A percentile compares a stretch with the other conserved stretches of the same genome.
phyloP scores from a whole-genome alignment of 2,329 filamentous ascomycete species.

The Fusarium zealandicum region DNA sequence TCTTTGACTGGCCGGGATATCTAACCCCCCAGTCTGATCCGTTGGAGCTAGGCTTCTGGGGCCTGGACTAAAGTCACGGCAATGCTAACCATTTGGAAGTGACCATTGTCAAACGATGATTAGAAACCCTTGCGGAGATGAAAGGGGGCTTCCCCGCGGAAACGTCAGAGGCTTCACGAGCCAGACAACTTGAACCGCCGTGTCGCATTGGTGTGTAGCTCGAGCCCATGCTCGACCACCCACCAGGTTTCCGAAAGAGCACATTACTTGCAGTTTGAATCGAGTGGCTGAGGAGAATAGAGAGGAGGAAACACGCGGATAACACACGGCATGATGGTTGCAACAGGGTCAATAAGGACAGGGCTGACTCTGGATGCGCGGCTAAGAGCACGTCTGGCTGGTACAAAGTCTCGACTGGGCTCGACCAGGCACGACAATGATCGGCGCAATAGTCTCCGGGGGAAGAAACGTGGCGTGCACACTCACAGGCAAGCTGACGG shows the following conservation, averaged over 20 bases:
- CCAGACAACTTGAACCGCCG: conserved; percentile 32
- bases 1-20: conserved; percentile 23
- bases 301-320: conserved; percentile 27
- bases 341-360: conserved; percentile 33
- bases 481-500: conserved; percentile 28
- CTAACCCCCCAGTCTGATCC: conserved; percentile 19
- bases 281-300: conserved; percentile 21
- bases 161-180: conserved; percentile 30
- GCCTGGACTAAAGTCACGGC: conserved; percentile 19
- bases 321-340: conserved; percentile 26
- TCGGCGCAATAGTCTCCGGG: conserved; percentile 40
- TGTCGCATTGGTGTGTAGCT: conserved; percentile 34
- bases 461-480: conserved; percentile 38
- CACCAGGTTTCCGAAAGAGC: conserved; percentile 20
- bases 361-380: conserved; percentile 43
- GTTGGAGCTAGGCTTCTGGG: conserved; percentile 20
- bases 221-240: conserved; percentile 21
- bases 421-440: conserved; percentile 40
- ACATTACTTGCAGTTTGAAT: conserved; percentile 15
- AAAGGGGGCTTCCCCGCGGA: conserved; percentile 30
- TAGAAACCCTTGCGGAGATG: conserved; percentile 43
- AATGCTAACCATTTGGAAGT: conserved; percentile 46
- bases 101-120: conserved; percentile 75
- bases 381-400: conserved; percentile 36
- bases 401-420: conserved; percentile 36